phyloP scores from a whole-genome alignment of 495 filamentous ascomycete genomes.

The Talaromyces proteolyticus region DNA sequence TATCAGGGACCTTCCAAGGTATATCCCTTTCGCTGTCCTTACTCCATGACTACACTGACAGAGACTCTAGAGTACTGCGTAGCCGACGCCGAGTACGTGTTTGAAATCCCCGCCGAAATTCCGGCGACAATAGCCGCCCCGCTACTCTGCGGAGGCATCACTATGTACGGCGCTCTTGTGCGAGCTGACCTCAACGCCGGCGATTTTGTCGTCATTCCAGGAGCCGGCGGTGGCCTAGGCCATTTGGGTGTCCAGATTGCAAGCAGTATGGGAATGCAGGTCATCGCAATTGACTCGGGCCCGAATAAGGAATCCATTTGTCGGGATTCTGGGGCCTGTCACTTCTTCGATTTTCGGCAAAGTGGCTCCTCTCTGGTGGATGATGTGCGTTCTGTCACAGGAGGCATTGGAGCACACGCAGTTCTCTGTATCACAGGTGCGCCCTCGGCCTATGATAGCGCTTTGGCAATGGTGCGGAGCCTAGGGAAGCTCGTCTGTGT shows the following conservation, averaged over 20 bases:
- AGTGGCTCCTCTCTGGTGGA: background rate
- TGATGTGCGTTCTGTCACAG: conserved; percentile 14
- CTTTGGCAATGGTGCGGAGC: conserved; percentile 30
- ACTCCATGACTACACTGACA: background rate
- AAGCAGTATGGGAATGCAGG: conserved; percentile 29
- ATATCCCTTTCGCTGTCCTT: conserved; percentile 3
- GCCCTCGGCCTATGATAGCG: conserved; percentile 32
- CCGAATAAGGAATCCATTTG: conserved; percentile 7
- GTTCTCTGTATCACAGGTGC: conserved; percentile 38
- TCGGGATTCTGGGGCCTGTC: conserved; percentile 5
- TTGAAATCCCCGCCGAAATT: conserved; percentile 27
- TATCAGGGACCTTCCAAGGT: conserved; percentile 42
- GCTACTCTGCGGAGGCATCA: conserved; percentile 37
- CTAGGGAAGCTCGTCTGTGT: conserved; percentile 39
- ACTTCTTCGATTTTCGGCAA: conserved; percentile 7
- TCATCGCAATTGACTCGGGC: conserved; percentile 32
- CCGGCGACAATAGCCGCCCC: conserved; percentile 29
- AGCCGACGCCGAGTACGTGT: conserved; percentile 33
- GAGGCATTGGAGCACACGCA: conserved; percentile 33
- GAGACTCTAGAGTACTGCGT: conserved; percentile 28
- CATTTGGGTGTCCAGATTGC: conserved; percentile 44
- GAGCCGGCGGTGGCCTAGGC: conserved; percentile 37
- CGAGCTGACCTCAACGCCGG: conserved; percentile 24
- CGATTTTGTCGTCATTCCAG: conserved; percentile 35
- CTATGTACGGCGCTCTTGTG: conserved; percentile 40